Evolutionary conservation across 1,284 basidiomycete genomes (phyloP), one percentile per base, ranked within the genome.

Genomic region (Amylostereum chailletii): DNA sequence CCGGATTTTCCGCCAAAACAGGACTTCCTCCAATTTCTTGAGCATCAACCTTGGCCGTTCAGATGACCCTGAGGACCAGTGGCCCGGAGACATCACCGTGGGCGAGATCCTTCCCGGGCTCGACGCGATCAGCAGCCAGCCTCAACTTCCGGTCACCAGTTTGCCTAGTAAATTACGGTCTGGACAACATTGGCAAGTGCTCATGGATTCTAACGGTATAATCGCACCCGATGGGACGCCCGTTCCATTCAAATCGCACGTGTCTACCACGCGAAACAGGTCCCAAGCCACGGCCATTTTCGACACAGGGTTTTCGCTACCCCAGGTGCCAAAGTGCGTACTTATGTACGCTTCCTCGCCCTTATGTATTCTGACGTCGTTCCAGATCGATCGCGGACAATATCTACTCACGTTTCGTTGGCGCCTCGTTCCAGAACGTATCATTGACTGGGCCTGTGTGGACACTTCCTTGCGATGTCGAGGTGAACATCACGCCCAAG

Each of bases 231-330:
- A 75, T 44, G 75, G 76, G 27, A 48, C 69, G 41, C 55, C 67
- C 9, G 76, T 86, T 34, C 55, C 66, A 4, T 60, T 76, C 42
- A 65, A 58, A 5, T 71, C 74, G 1, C 61, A 61, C 26, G 77
- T 81, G 2, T 63, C 69, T 42, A 19, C 19, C 32, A 66, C 71
- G 4, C 51, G 54, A 30, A 68, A 72, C 48, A 65, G 65, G 34
- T 65, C 67, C 19, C 74, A 75, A 56, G 62, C 76, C 5, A 77
- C 75, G 2, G 77, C 74, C 26, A 67, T 86, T n/a, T 68, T 87
- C 47, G 83, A 86, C 58, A 77, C 79, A 2, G 84, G 84, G 0
- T 86, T 83, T 60, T 75, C 79, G 2, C 64, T 85, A n/a, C 76
- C 81, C 19, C 83, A 85, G 60, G 71, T 84, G 36, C 72, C 80